phyloP scores from a whole-genome alignment of 106 monocot species.

The Platanthera guangdongensis region DNA sequence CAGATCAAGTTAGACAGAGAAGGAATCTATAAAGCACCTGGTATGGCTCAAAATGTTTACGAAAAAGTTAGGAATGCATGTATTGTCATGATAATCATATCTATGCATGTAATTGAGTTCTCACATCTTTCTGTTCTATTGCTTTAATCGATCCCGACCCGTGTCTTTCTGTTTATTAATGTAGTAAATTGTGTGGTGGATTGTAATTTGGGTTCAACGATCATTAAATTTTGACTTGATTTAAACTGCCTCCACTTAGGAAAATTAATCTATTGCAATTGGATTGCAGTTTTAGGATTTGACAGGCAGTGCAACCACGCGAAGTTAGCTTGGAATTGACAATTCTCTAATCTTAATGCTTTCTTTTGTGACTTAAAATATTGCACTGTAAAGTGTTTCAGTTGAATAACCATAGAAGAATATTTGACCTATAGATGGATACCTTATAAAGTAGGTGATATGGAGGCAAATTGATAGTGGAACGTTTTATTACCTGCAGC shows the following conservation, averaged over 20 bases:
- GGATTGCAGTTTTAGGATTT: too few relatives aligned
- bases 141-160: not conserved
- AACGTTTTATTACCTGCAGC: too few relatives aligned
- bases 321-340: not conserved
- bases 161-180: not conserved
- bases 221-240: not conserved
- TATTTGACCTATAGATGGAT: not conserved
- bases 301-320: too few relatives aligned
- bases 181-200: not conserved
- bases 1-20: conserved; percentile 54
- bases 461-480: not conserved
- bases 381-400: not conserved
- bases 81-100: not conserved
- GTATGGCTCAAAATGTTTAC: conserved; percentile 27
- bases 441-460: not conserved
- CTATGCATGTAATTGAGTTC: not conserved
- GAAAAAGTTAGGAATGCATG: not conserved
- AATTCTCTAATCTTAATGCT: not conserved
- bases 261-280: too few relatives aligned
- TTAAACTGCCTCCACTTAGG: not conserved
- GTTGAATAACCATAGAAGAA: not conserved
- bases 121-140: not conserved
- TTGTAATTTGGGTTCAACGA: not conserved
- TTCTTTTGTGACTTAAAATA: not conserved
- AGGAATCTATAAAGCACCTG: conserved; percentile 78